Evolutionary conservation across 371 early-diverging fungal species (phyloP).

Genomic region (Mortierella sp.): DNA sequence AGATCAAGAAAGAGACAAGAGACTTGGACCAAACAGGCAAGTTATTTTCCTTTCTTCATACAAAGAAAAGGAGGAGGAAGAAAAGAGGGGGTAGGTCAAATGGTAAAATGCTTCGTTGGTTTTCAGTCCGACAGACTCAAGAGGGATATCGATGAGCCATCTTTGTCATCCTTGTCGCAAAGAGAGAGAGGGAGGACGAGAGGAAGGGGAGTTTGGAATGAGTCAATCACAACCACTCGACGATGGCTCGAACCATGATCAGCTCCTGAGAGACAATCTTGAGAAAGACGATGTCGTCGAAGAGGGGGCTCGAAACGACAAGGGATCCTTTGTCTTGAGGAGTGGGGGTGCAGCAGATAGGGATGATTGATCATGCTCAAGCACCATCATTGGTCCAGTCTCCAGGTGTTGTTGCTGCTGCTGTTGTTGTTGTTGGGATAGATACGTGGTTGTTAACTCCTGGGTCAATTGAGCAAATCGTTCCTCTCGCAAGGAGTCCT

Average conservation of each 20-base stretch:
- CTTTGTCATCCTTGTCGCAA: not conserved
- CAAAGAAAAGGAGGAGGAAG: too few relatives aligned
- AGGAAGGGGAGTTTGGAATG: not conserved
- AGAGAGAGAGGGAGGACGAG: not conserved
- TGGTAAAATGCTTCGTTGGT: too few relatives aligned
- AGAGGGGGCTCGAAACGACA: conserved; percentile 5
- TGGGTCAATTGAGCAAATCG: conserved; percentile 29
- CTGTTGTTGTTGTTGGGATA: not conserved
- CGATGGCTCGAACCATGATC: not conserved
- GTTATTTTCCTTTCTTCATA: not conserved
- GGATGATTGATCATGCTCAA: not conserved
- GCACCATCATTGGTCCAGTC: not conserved
- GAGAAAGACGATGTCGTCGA: not conserved
- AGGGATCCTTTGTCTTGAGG: conserved; percentile 8
- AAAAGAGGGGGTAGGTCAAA: too few relatives aligned
- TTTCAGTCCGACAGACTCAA: too few relatives aligned
- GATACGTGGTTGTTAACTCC: conserved; percentile 6
- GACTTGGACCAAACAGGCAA: not conserved
- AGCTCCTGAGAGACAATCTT: not conserved
- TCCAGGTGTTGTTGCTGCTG: not conserved
- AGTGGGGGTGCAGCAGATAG: conserved; percentile 1
- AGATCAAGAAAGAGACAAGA: not conserved
- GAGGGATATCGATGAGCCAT: too few relatives aligned
- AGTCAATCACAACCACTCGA: not conserved
- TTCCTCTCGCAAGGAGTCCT: conserved; percentile 24